These are phyloP conservation scores for Diplodia corticola DNA, from an alignment of 2,329 filamentous ascomycete species.

Conservation along the genomic window DNA sequence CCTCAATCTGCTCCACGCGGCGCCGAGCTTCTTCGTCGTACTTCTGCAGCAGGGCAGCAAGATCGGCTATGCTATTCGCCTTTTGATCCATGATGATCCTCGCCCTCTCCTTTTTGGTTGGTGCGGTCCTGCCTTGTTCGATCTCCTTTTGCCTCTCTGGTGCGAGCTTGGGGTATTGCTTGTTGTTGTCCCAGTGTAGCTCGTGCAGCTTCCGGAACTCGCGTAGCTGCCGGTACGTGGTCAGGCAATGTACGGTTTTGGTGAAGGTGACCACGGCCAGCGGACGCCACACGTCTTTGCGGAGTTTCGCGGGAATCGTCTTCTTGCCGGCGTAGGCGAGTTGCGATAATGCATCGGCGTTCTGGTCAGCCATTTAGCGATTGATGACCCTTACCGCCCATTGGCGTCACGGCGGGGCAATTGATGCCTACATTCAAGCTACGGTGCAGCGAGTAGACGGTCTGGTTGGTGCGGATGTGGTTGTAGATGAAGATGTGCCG, in stretches of 20 bases:
- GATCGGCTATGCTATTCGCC: constrained; percentile 62
- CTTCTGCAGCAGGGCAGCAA: constrained; percentile 56
- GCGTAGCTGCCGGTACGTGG: constrained; percentile 59
- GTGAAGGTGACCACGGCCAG: constrained; percentile 61
- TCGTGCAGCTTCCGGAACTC: constrained; percentile 63
- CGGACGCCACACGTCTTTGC: constrained; percentile 64
- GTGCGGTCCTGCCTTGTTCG: constrained; percentile 45
- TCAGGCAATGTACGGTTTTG: constrained; percentile 49
- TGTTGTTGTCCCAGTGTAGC: constrained; percentile 49
- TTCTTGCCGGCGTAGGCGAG: constrained; percentile 65
- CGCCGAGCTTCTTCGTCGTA: constrained; percentile 43
- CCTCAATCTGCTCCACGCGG: background rate
- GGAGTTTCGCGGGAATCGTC: constrained; percentile 57
- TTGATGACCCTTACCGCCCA: background rate
- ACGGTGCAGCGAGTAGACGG: constrained; percentile 62
- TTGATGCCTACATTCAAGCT: constrained; percentile 52
- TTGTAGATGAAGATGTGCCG: constrained; percentile 64
- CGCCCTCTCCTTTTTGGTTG: constrained; percentile 53
- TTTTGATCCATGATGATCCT: constrained; percentile 63
- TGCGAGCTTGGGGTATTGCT: constrained; percentile 10
- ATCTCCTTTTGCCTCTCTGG: constrained; percentile 40
- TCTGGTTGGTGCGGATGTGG: constrained; percentile 63
- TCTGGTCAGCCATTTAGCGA: constrained; percentile 12
- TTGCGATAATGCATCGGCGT: constrained; percentile 48
- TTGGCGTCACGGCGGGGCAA: background rate